phyloP scores from a whole-genome alignment of 208 protist genomes.

The Trypanosoma melophagium region DNA sequence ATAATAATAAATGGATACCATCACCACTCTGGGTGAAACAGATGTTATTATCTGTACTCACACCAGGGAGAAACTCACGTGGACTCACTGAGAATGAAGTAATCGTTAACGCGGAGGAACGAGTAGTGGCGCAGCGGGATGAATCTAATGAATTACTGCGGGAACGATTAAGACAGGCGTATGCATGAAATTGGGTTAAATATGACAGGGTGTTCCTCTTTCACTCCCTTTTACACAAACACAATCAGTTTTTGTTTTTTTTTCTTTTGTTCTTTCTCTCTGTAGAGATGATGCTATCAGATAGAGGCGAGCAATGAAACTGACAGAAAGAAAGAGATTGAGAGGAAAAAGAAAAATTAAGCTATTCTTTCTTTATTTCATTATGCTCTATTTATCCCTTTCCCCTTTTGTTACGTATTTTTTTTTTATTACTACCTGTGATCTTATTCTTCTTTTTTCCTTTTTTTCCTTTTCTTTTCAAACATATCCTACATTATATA shows the following conservation, averaged over 20 bases:
- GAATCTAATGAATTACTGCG: not conserved
- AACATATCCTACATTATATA: no score
- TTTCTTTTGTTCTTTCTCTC: not conserved
- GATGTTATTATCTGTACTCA: constrained; percentile 8
- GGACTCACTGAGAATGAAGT: not conserved
- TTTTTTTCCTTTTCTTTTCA: no score
- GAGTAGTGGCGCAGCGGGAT: not conserved
- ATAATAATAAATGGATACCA: not conserved
- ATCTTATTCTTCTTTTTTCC: no score
- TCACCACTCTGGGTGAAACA: not conserved
- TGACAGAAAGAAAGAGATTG: no score
- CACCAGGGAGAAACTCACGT: not conserved
- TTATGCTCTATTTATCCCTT: no score
- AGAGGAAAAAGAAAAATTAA: no score
- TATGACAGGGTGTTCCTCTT: no score
- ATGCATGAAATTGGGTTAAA: not conserved
- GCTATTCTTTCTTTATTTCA: no score
- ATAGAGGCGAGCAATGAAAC: no score
- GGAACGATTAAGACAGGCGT: constrained; percentile 2
- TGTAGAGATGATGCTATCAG: no score
- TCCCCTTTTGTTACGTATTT: no score
- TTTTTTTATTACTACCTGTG: no score
- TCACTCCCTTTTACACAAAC: not conserved
- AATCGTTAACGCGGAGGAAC: not conserved
- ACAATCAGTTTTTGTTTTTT: not conserved